Conservation (phyloP, 345 rosid genomes). For the Populus davidiana region DNA sequence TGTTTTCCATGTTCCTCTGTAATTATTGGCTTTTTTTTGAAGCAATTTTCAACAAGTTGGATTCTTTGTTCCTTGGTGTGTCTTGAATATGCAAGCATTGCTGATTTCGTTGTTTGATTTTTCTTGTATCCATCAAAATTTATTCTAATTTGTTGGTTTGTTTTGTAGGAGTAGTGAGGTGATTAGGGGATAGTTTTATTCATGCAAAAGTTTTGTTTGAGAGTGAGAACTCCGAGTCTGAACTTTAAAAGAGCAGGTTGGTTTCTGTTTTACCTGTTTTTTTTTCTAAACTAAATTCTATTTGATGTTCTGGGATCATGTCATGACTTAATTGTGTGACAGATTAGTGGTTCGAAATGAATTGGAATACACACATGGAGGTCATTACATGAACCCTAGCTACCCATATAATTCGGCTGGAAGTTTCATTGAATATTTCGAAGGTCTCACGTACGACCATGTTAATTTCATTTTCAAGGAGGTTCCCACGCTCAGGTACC, state of each 20-base stretch:
- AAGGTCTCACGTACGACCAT: slow-evolving; percentile 78
- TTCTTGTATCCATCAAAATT: neutral
- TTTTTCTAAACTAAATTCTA: neutral
- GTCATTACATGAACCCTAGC: slow-evolving; percentile 45
- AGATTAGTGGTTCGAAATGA: slow-evolving; percentile 38
- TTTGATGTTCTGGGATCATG: neutral
- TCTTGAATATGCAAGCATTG: neutral
- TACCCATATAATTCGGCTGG: slow-evolving; percentile 74
- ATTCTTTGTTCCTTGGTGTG: neutral
- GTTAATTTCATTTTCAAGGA: slow-evolving; percentile 79
- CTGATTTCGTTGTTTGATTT: slow-evolving; percentile 6
- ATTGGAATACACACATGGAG: slow-evolving; percentile 60
- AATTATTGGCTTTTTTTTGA: neutral
- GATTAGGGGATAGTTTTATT: neutral
- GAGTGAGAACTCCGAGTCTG: neutral
- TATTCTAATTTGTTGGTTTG: neutral
- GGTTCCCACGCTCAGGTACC: slow-evolving; percentile 67
- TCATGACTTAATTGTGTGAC: neutral
- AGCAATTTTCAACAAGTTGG: neutral
- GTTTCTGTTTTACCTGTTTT: neutral
- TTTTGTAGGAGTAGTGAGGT: slow-evolving; percentile 4
- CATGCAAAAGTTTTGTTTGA: neutral
- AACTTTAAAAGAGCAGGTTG: slow-evolving; percentile 5
- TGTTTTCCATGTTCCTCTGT: neutral
- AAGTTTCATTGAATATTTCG: slow-evolving; percentile 76